Conservation (phyloP, 352 stramenopile species). For the Globisporangium acanthophoron region DNA sequence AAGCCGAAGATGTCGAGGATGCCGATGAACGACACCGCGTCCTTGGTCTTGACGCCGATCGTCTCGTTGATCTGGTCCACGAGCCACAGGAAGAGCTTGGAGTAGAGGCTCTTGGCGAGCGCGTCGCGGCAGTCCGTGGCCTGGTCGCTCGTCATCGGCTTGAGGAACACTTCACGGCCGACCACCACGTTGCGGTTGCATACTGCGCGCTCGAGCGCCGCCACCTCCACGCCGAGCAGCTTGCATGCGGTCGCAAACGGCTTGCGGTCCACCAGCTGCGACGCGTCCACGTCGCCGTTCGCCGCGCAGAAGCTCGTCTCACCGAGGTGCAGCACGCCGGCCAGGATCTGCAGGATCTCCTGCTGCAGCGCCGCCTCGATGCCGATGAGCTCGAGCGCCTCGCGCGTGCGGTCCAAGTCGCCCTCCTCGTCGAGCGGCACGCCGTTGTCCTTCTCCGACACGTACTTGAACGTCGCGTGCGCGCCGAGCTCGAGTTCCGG, state of each 20-base stretch:
- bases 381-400: conserved; percentile 76
- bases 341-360: conserved; percentile 90
- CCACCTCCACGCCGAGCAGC: conserved; percentile 86
- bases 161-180: conserved; percentile 57
- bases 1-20: conserved; percentile 99
- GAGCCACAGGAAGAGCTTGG: conserved; percentile 91
- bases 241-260: conserved; percentile 62
- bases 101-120: conserved; percentile 94
- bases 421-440: conserved; percentile 54
- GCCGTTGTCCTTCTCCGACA: conserved; percentile 30
- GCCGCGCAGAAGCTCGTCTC: conserved; percentile 80
- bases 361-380: conserved; percentile 80
- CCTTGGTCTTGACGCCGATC: conserved; percentile 65
- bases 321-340: conserved; percentile 93
- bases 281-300: conserved; percentile 45
- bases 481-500: conserved; percentile 49
- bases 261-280: conserved; percentile 45
- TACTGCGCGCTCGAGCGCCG: conserved; percentile 77
- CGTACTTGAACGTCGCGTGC: conserved; percentile 61
- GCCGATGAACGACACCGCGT: conserved; percentile 82
- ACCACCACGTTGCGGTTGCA: conserved; percentile 77
- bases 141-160: conserved; percentile 51
- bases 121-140: conserved; percentile 85
- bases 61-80: conserved; percentile 90
- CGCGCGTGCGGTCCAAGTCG: conserved; percentile 52